These are phyloP conservation scores for Cyclotella sp. DNA, from an alignment of 108 stramenopile genomes.

Conservation along the genomic window DNA sequence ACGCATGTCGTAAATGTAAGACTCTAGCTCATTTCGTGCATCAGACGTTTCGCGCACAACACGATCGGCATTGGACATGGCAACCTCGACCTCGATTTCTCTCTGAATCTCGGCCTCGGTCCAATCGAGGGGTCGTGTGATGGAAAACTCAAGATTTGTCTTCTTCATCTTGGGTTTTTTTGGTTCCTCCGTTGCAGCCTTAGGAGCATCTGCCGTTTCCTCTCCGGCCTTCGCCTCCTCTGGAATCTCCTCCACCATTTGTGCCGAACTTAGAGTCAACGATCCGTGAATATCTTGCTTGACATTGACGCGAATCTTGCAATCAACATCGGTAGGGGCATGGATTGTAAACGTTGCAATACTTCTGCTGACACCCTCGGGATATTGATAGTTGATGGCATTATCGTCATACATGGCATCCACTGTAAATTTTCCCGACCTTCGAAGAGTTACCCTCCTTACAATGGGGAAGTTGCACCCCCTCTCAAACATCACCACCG, in stretches of 20 bases:
- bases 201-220: conserved; percentile 43
- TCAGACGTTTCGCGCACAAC: conserved; percentile 94
- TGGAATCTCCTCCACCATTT: conserved; percentile 94
- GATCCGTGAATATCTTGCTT: conserved; percentile 95
- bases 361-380: conserved; percentile 49
- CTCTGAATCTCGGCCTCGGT: conserved; percentile 82
- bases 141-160: conserved; percentile 84
- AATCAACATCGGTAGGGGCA: conserved; percentile 66
- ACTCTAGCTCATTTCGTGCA: conserved; percentile 98
- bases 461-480: conserved; percentile 93
- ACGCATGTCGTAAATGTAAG: conserved; percentile 98
- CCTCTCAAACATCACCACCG: conserved; percentile 90
- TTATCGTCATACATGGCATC: conserved; percentile 71
- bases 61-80: conserved; percentile 89
- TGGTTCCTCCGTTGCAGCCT: conserved; percentile 54
- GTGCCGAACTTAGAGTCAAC: conserved; percentile 87
- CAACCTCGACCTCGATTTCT: conserved; percentile 83
- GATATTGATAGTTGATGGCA: conserved; percentile 55
- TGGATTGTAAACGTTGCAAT: conserved; percentile 81
- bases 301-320: conserved; percentile 97
- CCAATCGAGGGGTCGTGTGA: conserved; percentile 75
- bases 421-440: conserved; percentile 80
- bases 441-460: conserved; percentile 91
- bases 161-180: conserved; percentile 93
- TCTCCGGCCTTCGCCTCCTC: conserved; percentile 62